Percentiles rank a stretch among this genome's conserved stretches.
These are phyloP conservation scores for Zopfia rhizophila DNA, from an alignment of 2,329 filamentous ascomycete genomes.

Conservation along the genomic window DNA sequence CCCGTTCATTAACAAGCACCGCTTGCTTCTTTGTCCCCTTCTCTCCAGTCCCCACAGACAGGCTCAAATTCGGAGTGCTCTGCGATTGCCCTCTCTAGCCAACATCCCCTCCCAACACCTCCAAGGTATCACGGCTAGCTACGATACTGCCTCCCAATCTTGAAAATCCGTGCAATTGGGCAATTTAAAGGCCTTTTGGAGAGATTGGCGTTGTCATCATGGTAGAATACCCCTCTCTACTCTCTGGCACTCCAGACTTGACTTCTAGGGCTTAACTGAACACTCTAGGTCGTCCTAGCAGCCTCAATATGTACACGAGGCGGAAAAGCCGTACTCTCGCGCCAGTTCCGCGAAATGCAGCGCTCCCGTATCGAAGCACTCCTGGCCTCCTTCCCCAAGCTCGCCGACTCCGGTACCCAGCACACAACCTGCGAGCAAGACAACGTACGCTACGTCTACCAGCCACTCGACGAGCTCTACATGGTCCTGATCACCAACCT, in stretches of 20 bases:
- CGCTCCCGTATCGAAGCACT: slow-evolving; percentile 96
- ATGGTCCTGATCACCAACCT: slow-evolving; percentile 99
- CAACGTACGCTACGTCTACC: slow-evolving; percentile 99
- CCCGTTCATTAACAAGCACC: too few species aligned
- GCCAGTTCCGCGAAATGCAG: slow-evolving; percentile 98
- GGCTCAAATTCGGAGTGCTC: too few species aligned
- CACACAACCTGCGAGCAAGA: slow-evolving; percentile 99
- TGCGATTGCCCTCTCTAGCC: too few species aligned
- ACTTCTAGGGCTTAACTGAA: slow-evolving; percentile 23
- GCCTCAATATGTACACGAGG: slow-evolving; percentile 98
- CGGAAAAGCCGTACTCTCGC: slow-evolving; percentile 96
- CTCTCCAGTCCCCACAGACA: too few species aligned
- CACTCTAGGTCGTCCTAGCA: slow-evolving; percentile 87
- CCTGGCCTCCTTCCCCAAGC: slow-evolving; percentile 96
- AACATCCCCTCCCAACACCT: too few species aligned
- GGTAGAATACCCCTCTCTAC: slow-evolving; percentile 32
- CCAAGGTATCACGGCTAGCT: too few species aligned
- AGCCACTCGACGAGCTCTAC: slow-evolving; percentile 98
- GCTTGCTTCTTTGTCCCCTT: too few species aligned
- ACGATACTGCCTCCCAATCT: too few species aligned
- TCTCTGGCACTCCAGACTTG: too few species aligned
- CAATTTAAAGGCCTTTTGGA: too few species aligned
- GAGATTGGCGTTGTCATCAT: slow-evolving; percentile 36
- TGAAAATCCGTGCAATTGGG: too few species aligned
- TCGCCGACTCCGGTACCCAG: slow-evolving; percentile 94